Evolutionary conservation across 73 alveolate genomes (phyloP).

Genomic region (Paraurostyla sp.): DNA sequence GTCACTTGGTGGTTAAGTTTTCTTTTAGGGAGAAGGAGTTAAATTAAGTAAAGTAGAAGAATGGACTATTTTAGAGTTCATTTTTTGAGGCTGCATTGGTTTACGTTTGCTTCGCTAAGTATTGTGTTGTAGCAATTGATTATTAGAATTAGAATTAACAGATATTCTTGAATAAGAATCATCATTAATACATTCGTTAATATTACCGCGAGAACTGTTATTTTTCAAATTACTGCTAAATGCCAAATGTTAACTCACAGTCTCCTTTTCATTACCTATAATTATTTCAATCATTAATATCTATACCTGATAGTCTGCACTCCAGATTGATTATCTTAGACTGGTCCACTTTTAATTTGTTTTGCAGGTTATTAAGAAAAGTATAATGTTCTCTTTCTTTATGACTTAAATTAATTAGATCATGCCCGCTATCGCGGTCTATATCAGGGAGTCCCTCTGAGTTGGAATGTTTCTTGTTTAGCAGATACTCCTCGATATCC

Average conservation of each 20-base stretch:
- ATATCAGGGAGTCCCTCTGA: conserved; percentile 54
- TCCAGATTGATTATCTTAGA: conserved; percentile 35
- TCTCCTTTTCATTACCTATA: conserved; percentile 44
- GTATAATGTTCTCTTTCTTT: conserved; percentile 51
- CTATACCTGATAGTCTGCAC: conserved; percentile 44
- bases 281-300: neutral
- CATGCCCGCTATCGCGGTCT: neutral
- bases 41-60: neutral
- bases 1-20: conserved; percentile 11
- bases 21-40: neutral
- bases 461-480: conserved; percentile 30
- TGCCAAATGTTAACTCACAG: conserved; percentile 28
- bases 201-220: conserved; percentile 35
- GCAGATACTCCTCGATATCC: conserved; percentile 4
- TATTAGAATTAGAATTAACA: conserved; percentile 36
- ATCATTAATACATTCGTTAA: conserved; percentile 24
- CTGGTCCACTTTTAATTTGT: conserved; percentile 31
- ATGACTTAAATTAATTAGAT: conserved; percentile 5
- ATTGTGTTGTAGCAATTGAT: neutral
- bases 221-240: conserved; percentile 21
- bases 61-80: conserved; percentile 14
- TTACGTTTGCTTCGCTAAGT: conserved; percentile 3
- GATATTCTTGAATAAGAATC: conserved; percentile 44
- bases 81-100: conserved; percentile 1
- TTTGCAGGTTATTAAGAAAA: conserved; percentile 24